Conservation (phyloP, 257 asterid species). For the Nicotiana obtusifolia region DNA sequence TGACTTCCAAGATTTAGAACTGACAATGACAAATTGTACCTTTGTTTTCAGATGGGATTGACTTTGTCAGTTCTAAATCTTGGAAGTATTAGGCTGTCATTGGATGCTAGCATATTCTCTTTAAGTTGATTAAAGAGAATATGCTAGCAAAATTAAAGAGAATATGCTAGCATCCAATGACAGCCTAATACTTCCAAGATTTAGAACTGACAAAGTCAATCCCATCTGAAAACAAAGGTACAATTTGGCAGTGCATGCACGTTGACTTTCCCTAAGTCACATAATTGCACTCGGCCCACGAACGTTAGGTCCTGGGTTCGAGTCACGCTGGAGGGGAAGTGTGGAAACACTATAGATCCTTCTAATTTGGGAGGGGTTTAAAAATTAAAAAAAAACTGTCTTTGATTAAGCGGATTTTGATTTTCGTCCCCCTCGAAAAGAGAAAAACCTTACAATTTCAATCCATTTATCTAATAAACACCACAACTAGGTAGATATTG, state of each 20-base stretch:
- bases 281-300: background rate
- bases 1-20: no score
- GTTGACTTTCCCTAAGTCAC: background rate
- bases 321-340: no score
- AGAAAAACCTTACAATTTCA: background rate
- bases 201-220: background rate
- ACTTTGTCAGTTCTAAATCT: conserved; percentile 2
- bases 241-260: background rate
- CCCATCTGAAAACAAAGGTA: background rate
- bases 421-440: background rate
- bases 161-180: no score
- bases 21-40: conserved; percentile 11
- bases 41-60: background rate
- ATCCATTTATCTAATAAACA: conserved; percentile 1
- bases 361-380: no score
- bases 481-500: background rate
- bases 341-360: no score
- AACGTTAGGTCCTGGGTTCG: no score
- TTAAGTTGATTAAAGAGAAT: no score
- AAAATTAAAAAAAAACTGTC: no score
- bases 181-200: conserved; percentile 5
- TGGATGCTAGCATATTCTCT: no score
- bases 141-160: background rate
- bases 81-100: background rate
- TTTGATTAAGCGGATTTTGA: no score